Conservation (phyloP, 2,329 filamentous ascomycete genomes). For the Gaeumannomyces tritici region DNA sequence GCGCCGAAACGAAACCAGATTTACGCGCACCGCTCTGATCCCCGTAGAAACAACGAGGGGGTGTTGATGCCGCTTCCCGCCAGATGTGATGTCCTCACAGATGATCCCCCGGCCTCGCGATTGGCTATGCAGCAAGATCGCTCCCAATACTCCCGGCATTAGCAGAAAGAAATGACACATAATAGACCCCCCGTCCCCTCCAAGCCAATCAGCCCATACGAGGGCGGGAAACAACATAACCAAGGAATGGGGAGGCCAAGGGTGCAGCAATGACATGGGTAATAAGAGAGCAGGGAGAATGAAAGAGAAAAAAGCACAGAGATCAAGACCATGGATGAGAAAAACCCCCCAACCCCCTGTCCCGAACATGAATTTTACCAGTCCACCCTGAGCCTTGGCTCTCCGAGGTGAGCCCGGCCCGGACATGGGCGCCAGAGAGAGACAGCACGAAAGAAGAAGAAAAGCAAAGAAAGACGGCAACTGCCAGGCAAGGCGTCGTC, state of each 20-base stretch:
- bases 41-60: neutral
- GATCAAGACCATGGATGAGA: neutral
- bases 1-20: neutral
- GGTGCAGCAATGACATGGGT: no score
- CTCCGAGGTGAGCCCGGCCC: neutral
- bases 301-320: neutral
- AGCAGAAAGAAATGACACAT: neutral
- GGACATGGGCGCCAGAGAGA: neutral
- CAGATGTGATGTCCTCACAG: no score
- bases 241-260: neutral
- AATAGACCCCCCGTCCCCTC: neutral
- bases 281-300: no score
- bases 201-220: neutral
- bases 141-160: neutral
- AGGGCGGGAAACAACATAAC: neutral
- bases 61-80: neutral
- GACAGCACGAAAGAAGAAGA: no score
- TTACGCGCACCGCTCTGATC: neutral
- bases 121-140: neutral
- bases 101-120: no score
- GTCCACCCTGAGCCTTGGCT: neutral
- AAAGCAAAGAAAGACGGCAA: neutral
- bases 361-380: neutral
- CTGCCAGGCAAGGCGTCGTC: neutral
- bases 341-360: neutral